These are phyloP conservation scores for Diplodia seriata DNA, from an alignment of 2,329 filamentous ascomycete species.

Conservation along the genomic window DNA sequence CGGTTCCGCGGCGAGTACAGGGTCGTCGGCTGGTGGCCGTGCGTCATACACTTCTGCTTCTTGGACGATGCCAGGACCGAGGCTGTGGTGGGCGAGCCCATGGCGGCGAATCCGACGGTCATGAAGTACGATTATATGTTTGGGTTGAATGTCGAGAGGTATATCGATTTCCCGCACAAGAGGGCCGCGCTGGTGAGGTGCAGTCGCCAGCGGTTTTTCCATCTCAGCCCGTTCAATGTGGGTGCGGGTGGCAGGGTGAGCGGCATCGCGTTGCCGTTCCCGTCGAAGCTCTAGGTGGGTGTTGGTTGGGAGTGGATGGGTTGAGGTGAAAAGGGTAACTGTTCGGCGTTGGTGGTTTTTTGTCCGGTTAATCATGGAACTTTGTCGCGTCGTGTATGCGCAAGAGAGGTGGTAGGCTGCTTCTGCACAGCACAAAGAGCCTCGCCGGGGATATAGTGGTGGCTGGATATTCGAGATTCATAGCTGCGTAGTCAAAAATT, in stretches of 20 bases:
- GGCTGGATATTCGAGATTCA: too few relatives aligned
- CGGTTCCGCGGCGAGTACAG: constrained; percentile 62
- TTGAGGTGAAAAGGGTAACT: not conserved
- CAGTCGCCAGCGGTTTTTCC: constrained; percentile 72
- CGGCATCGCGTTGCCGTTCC: constrained; percentile 1
- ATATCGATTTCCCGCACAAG: constrained; percentile 76
- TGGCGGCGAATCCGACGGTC: constrained; percentile 72
- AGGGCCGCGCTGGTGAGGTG: constrained; percentile 71
- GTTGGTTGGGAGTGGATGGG: too few relatives aligned
- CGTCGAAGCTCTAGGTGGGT: constrained; percentile 1
- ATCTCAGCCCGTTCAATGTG: constrained; percentile 62
- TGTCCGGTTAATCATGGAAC: not conserved
- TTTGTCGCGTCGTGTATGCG: too few relatives aligned
- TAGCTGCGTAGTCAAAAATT: not conserved
- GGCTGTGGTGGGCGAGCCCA: constrained; percentile 71
- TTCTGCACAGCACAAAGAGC: too few relatives aligned
- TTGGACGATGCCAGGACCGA: constrained; percentile 64
- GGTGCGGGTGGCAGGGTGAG: not conserved
- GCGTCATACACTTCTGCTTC: constrained; percentile 65
- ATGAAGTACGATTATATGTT: constrained; percentile 77
- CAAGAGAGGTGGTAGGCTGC: too few relatives aligned
- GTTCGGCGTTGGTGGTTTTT: not conserved
- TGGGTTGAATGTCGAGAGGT: constrained; percentile 74
- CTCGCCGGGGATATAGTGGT: too few relatives aligned
- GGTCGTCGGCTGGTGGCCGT: constrained; percentile 65